Evolutionary conservation across 2,329 filamentous ascomycete genomes (phyloP).

Genomic region (Juglanconis sp.): DNA sequence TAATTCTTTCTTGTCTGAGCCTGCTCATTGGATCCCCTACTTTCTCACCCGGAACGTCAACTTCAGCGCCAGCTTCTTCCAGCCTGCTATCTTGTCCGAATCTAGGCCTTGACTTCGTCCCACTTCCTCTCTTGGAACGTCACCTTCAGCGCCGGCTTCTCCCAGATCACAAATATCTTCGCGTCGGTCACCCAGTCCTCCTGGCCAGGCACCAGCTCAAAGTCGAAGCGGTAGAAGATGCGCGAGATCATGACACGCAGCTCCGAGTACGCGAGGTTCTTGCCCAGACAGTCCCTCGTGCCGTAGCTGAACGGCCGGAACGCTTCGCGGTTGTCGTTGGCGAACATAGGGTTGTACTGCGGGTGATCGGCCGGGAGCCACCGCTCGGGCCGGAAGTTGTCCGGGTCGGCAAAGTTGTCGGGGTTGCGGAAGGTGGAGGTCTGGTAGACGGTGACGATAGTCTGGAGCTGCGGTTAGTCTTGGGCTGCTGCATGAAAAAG

Average conservation of each 20-base stretch:
- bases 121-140: neutral
- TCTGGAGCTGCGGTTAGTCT: neutral
- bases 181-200: neutral
- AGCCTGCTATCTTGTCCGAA: neutral
- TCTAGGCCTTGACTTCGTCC: no score
- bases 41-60: neutral
- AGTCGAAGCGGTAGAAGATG: slow-evolving; percentile 32
- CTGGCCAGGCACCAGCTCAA: slow-evolving; percentile 19
- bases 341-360: slow-evolving; percentile 14
- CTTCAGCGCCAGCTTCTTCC: slow-evolving; percentile 4
- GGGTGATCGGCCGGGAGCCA: slow-evolving; percentile 18
- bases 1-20: no score
- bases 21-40: no score
- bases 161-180: neutral
- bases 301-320: slow-evolving; percentile 22
- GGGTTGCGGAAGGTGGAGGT: slow-evolving; percentile 15
- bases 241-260: slow-evolving; percentile 32
- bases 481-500: no score
- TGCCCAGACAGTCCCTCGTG: slow-evolving; percentile 21
- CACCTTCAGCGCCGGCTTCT: neutral
- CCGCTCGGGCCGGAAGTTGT: slow-evolving; percentile 16
- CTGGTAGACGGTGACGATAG: slow-evolving; percentile 7
- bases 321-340: slow-evolving; percentile 15
- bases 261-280: slow-evolving; percentile 32
- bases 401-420: slow-evolving; percentile 14